A percentile compares a stretch with the other conserved stretches of the same genome.
Conservation (phyloP, 2,329 filamentous ascomycete species). For the Teratosphaeriaceae sp. region DNA sequence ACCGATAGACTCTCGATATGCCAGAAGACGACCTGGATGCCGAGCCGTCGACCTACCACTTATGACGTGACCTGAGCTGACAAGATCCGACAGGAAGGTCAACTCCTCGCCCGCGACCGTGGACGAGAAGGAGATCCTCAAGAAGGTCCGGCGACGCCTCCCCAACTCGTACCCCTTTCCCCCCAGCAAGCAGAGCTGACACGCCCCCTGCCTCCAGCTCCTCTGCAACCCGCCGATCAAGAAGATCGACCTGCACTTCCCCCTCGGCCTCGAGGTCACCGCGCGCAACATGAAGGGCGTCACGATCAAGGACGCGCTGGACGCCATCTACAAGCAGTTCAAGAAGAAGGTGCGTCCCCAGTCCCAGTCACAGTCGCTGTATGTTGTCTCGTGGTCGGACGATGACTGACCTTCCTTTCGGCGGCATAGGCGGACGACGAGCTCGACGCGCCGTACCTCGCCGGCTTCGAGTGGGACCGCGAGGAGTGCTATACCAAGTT, state of each 20-base stretch:
- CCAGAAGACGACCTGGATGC: neutral
- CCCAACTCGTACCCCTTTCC: too few species aligned
- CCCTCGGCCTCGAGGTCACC: conserved; percentile 76
- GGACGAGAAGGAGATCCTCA: conserved; percentile 79
- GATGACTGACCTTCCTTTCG: neutral
- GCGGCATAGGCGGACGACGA: conserved; percentile 74
- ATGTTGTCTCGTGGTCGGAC: too few species aligned
- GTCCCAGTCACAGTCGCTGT: too few species aligned
- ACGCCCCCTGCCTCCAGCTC: too few species aligned
- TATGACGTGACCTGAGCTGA: neutral
- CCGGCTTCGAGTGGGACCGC: conserved; percentile 94
- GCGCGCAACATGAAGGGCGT: conserved; percentile 90
- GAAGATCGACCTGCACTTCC: conserved; percentile 91
- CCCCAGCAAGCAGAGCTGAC: too few species aligned
- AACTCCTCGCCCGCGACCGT: conserved; percentile 74
- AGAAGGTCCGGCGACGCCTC: too few species aligned
- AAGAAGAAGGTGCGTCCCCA: conserved; percentile 75
- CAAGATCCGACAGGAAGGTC: conserved; percentile 63
- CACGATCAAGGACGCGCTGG: conserved; percentile 93
- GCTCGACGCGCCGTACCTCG: conserved; percentile 77
- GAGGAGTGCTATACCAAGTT: conserved; percentile 85
- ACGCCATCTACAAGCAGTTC: conserved; percentile 92
- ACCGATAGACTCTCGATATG: neutral
- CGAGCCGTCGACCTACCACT: too few species aligned
- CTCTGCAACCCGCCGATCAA: conserved; percentile 79